phyloP scores from a whole-genome alignment of 495 filamentous ascomycete species.

The Polyplosphaeria fusca region DNA sequence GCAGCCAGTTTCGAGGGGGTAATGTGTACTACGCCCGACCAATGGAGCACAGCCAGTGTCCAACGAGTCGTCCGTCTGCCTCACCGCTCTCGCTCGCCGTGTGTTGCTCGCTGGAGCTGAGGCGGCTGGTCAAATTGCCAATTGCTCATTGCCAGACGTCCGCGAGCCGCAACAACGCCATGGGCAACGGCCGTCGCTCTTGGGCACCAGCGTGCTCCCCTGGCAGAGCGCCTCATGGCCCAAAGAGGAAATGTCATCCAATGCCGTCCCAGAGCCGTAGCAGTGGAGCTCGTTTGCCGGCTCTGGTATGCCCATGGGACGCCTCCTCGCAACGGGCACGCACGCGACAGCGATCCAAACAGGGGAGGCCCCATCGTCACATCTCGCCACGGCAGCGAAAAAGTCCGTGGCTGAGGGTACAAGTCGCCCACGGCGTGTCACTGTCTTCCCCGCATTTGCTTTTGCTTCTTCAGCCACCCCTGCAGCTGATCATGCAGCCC shows the following conservation, averaged over 20 bases:
- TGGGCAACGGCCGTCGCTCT: slow-evolving; percentile 4
- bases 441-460: slow-evolving; percentile 35
- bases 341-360: slow-evolving; percentile 12
- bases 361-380: background rate
- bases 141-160: too few relatives aligned
- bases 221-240: slow-evolving; percentile 15
- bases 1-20: slow-evolving; percentile 21
- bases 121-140: background rate
- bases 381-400: slow-evolving; percentile 10
- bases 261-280: slow-evolving; percentile 14
- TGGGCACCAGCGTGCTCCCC: background rate
- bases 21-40: slow-evolving; percentile 26
- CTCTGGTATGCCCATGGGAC: background rate
- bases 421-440: background rate
- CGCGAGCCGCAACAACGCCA: slow-evolving; percentile 3
- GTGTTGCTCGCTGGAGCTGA: background rate
- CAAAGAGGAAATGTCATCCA: slow-evolving; percentile 8
- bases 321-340: slow-evolving; percentile 6
- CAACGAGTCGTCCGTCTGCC: background rate
- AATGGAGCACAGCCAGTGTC: slow-evolving; percentile 5
- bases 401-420: too few relatives aligned
- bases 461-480: slow-evolving; percentile 31
- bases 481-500: slow-evolving; percentile 38
- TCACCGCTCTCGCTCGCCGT: background rate
- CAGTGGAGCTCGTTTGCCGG: slow-evolving; percentile 13